A percentile compares a stretch with the other conserved stretches of the same genome.
Conservation (phyloP, 1,139 yeast genomes). For the Yamadazyma jaroonii region DNA sequence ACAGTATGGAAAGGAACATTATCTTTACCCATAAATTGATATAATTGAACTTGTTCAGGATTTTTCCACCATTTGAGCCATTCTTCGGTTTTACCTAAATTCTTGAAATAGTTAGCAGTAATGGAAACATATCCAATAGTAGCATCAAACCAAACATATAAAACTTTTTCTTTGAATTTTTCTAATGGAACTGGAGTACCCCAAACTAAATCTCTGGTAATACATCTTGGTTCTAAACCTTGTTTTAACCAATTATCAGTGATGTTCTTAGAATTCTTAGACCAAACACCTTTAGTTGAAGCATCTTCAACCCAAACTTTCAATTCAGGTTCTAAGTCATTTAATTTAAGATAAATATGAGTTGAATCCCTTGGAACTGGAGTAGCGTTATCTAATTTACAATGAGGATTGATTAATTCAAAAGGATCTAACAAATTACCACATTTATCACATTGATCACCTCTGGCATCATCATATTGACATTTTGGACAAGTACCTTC, state of each 20-base stretch:
- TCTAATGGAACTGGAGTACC: conserved; percentile 95
- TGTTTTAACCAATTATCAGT: conserved; percentile 92
- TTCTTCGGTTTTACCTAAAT: conserved; percentile 49
- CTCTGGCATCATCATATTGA: conserved; percentile 93
- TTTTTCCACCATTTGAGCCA: conserved; percentile 87
- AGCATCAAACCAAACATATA: conserved; percentile 99
- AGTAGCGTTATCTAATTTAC: conserved; percentile 82
- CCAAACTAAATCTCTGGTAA: conserved; percentile 96
- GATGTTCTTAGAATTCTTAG: conserved; percentile 82
- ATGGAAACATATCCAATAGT: conserved; percentile 94
- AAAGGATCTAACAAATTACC: conserved; percentile 87
- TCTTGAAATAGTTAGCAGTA: conserved; percentile 85
- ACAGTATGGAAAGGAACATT: conserved; percentile 98
- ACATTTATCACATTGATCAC: conserved; percentile 98
- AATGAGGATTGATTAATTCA: conserved; percentile 89
- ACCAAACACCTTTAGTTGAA: conserved; percentile 78
- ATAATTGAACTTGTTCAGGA: conserved; percentile 78
- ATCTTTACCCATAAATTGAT: conserved; percentile 99
- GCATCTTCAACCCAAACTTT: conserved; percentile 71
- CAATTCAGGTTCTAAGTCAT: conserved; percentile 75
- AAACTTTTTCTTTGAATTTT: conserved; percentile 78
- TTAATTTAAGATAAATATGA: conserved; percentile 79
- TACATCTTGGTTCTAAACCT: conserved; percentile 92
- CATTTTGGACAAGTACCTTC: conserved; percentile 98
- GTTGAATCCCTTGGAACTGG: conserved; percentile 82